A percentile compares a stretch with the other conserved stretches of the same genome.
These are phyloP conservation scores for Phyllosticta ampelicida DNA, from an alignment of 2,329 filamentous ascomycete genomes.

Conservation along the genomic window DNA sequence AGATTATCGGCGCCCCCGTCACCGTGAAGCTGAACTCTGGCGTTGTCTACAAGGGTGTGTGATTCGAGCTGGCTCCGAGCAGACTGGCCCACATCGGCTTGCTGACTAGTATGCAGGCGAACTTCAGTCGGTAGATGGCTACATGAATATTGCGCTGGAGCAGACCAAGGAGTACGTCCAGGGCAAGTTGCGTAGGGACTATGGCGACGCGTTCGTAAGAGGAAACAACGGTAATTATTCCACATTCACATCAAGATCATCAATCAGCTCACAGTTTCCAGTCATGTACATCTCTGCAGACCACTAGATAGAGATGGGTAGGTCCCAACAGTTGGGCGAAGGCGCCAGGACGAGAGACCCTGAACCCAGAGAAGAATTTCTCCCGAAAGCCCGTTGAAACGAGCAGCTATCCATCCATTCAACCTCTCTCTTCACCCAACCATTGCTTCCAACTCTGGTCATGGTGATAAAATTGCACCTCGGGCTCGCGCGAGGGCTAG, in stretches of 20 bases:
- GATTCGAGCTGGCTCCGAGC: neutral
- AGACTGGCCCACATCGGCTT: neutral
- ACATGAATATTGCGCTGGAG: conserved; percentile 99
- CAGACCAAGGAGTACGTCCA: conserved; percentile 89
- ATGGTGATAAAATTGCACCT: too few species aligned
- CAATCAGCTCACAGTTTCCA: conserved; percentile 2
- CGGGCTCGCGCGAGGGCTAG: too few species aligned
- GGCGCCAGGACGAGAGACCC: neutral
- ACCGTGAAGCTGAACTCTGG: conserved; percentile 98
- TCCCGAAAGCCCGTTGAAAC: neutral
- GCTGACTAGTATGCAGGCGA: conserved; percentile 51
- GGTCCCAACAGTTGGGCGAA: neutral
- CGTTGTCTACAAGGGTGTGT: conserved; percentile 84
- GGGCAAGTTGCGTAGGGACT: conserved; percentile 68
- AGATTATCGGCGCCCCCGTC: conserved; percentile 89
- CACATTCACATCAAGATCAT: neutral
- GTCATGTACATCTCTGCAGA: conserved; percentile 19
- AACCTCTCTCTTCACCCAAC: too few species aligned
- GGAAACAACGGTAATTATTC: conserved; percentile 78
- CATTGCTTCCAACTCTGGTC: too few species aligned
- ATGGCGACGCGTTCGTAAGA: conserved; percentile 90
- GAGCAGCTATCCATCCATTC: neutral
- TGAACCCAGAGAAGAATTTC: neutral
- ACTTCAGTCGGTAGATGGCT: conserved; percentile 92
- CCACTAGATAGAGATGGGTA: conserved; percentile 9